These are phyloP conservation scores for Colletotrichum sp. DNA, from an alignment of 2,329 filamentous ascomycete species.

Conservation along the genomic window DNA sequence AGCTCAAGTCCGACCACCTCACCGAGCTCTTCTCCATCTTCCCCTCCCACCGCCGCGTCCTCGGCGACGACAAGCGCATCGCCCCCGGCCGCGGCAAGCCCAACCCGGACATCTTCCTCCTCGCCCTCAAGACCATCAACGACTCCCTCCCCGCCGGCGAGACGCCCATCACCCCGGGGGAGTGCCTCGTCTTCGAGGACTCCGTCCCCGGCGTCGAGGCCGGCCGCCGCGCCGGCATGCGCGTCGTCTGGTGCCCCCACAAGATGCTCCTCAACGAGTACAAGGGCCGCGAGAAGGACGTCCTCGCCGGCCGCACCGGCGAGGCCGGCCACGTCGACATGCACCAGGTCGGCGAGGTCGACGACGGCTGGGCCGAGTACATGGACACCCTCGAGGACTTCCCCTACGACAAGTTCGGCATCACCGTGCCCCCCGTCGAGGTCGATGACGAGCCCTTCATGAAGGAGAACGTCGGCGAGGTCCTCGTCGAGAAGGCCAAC, in stretches of 20 bases:
- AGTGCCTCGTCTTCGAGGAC: conserved; percentile 97
- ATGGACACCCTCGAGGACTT: conserved; percentile 56
- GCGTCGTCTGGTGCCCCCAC: conserved; percentile 92
- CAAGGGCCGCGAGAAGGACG: conserved; percentile 75
- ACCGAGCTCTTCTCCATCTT: conserved; percentile 69
- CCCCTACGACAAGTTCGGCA: conserved; percentile 64
- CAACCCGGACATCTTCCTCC: conserved; percentile 89
- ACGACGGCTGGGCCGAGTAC: conserved; percentile 67
- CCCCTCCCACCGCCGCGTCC: conserved; percentile 70
- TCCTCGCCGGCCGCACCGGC: conserved; percentile 82
- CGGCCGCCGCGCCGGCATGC: conserved; percentile 90
- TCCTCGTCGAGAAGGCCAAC: conserved; percentile 22
- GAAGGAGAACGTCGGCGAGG: conserved; percentile 36
- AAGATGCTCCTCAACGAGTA: conserved; percentile 78
- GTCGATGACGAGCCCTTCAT: conserved; percentile 49
- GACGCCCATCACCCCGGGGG: conserved; percentile 73
- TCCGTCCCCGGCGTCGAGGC: conserved; percentile 92
- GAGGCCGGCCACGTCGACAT: conserved; percentile 62
- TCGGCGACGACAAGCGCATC: conserved; percentile 87
- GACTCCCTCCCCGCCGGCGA: conserved; percentile 68
- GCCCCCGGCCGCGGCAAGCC: conserved; percentile 86
- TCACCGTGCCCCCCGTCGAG: conserved; percentile 46
- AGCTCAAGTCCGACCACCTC: conserved; percentile 74
- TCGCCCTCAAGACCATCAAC: conserved; percentile 88
- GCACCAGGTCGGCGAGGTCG: conserved; percentile 61